These are phyloP conservation scores for Trametes villosa DNA, from an alignment of 768 basidiomycete genomes.

Conservation along the genomic window DNA sequence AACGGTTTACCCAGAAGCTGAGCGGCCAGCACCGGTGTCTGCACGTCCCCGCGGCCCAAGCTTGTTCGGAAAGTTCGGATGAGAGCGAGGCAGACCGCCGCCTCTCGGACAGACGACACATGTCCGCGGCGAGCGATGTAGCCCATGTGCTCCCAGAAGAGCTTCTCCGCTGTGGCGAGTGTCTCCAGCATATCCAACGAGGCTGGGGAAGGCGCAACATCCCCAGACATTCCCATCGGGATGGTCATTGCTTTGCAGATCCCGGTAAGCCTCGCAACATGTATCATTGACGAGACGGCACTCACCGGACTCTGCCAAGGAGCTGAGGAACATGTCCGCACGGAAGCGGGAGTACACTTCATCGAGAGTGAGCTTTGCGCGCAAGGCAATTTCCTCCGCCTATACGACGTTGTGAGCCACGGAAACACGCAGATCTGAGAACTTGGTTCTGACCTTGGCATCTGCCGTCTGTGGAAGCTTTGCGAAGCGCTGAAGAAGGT, in stretches of 20 bases:
- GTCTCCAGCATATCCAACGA: slow-evolving; percentile 61
- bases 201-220: slow-evolving; percentile 45
- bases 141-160: slow-evolving; percentile 69
- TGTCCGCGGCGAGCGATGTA: slow-evolving; percentile 60
- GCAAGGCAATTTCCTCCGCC: slow-evolving; percentile 76
- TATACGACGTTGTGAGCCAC: slow-evolving; percentile 33
- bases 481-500: slow-evolving; percentile 60
- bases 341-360: slow-evolving; percentile 79
- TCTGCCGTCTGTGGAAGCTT: slow-evolving; percentile 58
- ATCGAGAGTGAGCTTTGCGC: slow-evolving; percentile 79
- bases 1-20: slow-evolving; percentile 60
- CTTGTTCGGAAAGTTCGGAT: slow-evolving; percentile 81
- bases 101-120: slow-evolving; percentile 75
- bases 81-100: slow-evolving; percentile 68
- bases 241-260: slow-evolving; percentile 71
- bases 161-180: slow-evolving; percentile 68
- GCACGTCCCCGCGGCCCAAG: slow-evolving; percentile 60
- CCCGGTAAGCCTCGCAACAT: background rate
- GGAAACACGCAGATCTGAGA: too few relatives aligned
- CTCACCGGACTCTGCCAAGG: slow-evolving; percentile 89
- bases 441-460: slow-evolving; percentile 52
- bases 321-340: slow-evolving; percentile 88
- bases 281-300: slow-evolving; percentile 4
- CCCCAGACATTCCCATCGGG: slow-evolving; percentile 74
- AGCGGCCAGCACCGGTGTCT: slow-evolving; percentile 59